Evolutionary conservation across 2,329 filamentous ascomycete species (phyloP).

Genomic region (Ophiostoma triangulosporum): DNA sequence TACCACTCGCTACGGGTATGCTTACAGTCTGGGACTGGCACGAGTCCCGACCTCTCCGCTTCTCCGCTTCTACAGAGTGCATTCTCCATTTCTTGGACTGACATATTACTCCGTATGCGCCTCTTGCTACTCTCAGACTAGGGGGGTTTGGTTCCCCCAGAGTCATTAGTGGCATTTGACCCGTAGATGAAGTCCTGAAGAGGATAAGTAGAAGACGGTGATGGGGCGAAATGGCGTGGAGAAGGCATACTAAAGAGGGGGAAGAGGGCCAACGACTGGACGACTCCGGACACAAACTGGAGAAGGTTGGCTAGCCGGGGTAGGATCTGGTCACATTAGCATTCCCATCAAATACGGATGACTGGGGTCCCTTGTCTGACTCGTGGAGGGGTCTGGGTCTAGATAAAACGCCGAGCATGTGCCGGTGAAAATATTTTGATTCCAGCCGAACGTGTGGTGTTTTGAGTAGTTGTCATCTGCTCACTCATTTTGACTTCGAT

Average conservation of each 20-base stretch:
- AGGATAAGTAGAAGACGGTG: background rate
- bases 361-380: background rate
- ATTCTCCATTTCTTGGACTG: background rate
- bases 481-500: too few relatives aligned
- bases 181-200: background rate
- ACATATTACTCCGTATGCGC: conserved; percentile 1
- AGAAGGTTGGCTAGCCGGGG: background rate
- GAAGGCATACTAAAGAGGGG: background rate
- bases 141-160: background rate
- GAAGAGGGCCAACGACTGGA: background rate
- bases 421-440: background rate
- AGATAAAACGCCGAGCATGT: background rate
- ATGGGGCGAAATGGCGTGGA: background rate
- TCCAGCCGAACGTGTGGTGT: background rate
- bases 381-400: background rate
- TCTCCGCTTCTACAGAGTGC: background rate
- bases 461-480: too few relatives aligned
- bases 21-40: background rate
- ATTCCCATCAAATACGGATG: background rate
- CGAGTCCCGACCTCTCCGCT: background rate
- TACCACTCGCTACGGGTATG: background rate
- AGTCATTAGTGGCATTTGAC: background rate
- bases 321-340: background rate
- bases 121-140: background rate
- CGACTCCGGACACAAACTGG: background rate